Evolutionary conservation across 768 basidiomycete species (phyloP).

Genomic region (Pleurotus tuoliensis): DNA sequence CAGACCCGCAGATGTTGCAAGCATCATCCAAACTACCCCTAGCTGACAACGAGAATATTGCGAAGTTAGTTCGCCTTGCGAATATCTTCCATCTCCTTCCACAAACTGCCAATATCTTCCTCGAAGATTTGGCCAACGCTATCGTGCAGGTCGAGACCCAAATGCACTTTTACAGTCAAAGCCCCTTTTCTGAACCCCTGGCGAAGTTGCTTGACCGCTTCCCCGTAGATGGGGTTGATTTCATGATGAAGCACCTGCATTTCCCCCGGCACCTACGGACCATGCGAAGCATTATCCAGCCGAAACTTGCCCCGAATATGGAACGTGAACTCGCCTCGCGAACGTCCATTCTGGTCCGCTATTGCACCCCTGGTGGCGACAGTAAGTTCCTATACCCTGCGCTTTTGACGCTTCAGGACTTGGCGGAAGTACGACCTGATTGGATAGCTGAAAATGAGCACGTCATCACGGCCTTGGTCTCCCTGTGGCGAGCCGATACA

Average conservation of each 20-base stretch:
- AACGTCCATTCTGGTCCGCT: conserved; percentile 47
- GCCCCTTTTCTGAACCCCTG: conserved; percentile 90
- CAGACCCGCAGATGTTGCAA: conserved; percentile 82
- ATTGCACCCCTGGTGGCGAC: conserved; percentile 49
- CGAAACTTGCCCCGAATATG: conserved; percentile 72
- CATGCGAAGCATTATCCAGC: conserved; percentile 76
- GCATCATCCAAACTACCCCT: conserved; percentile 77
- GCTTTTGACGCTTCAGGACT: conserved; percentile 72
- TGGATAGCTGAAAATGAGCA: conserved; percentile 72
- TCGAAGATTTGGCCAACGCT: conserved; percentile 80
- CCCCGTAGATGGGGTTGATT: conserved; percentile 78
- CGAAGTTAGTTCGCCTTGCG: conserved; percentile 89
- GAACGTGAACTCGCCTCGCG: conserved; percentile 63
- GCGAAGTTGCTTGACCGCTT: conserved; percentile 91
- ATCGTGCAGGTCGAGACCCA: conserved; percentile 91
- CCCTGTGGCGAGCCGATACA: conserved; percentile 64
- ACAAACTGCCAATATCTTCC: conserved; percentile 87
- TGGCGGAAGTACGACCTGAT: conserved; percentile 57
- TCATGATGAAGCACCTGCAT: conserved; percentile 76
- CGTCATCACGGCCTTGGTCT: conserved; percentile 67
- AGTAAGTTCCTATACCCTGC: conserved; percentile 57
- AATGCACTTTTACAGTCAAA: conserved; percentile 85
- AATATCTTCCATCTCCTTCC: conserved; percentile 98
- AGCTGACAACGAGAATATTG: conserved; percentile 86
- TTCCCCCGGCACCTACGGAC: conserved; percentile 81